phyloP scores from a whole-genome alignment of 2,329 filamentous ascomycete species.

The Monilinia aucupariae region DNA sequence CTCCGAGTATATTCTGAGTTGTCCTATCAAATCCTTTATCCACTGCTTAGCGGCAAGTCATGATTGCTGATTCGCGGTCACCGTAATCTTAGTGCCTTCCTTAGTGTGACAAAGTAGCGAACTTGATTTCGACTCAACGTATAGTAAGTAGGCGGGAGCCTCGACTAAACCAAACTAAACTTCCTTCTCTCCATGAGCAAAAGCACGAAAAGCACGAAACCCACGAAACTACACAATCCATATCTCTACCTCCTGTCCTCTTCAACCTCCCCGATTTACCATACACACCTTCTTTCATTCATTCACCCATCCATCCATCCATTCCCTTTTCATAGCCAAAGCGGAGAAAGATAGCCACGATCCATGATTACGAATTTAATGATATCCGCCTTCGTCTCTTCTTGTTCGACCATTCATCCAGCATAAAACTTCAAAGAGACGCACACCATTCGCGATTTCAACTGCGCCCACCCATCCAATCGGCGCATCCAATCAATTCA shows the following conservation, averaged over 20 bases:
- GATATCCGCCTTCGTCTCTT: not conserved
- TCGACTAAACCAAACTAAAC: too few species aligned
- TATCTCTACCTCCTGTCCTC: too few species aligned
- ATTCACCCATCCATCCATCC: not conserved
- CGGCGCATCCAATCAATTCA: not conserved
- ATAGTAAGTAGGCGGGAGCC: too few species aligned
- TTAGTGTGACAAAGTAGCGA: too few species aligned
- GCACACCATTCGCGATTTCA: not conserved
- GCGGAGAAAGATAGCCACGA: conserved; percentile 10
- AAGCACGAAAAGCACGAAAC: too few species aligned
- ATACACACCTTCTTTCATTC: too few species aligned
- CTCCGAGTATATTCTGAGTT: too few species aligned
- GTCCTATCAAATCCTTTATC: not conserved
- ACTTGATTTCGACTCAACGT: too few species aligned
- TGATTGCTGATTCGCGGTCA: not conserved
- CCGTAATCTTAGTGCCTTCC: not conserved
- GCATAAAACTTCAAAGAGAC: not conserved
- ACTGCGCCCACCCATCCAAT: conserved; percentile 16
- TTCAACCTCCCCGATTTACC: too few species aligned
- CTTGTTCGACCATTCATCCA: not conserved
- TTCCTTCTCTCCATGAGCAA: too few species aligned
- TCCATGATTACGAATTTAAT: conserved; percentile 18
- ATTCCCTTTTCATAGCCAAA: not conserved
- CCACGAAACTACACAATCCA: too few species aligned
- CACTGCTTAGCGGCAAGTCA: not conserved